Percentiles rank a stretch among this genome's conserved stretches.
Evolutionary conservation across 169 alveolate species (phyloP).

Genomic region (Nephromyces sp.): DNA sequence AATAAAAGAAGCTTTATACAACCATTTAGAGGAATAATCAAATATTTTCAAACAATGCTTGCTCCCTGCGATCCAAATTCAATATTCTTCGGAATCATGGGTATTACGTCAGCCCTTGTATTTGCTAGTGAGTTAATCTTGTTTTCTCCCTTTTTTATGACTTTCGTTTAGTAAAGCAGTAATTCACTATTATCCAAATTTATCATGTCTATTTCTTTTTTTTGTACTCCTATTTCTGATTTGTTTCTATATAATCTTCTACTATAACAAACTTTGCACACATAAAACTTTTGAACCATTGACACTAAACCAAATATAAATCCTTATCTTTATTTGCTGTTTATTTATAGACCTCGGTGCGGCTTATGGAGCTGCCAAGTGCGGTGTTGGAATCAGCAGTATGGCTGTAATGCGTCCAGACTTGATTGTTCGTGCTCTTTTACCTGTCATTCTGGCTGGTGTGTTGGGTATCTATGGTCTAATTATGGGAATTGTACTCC

Average conservation of each 20-base stretch:
- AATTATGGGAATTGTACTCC: constrained; percentile 43
- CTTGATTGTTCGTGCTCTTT: constrained; percentile 93
- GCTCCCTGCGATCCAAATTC: constrained; percentile 88
- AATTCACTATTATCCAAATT: background rate
- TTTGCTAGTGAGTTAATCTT: constrained; percentile 77
- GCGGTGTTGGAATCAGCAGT: constrained; percentile 97
- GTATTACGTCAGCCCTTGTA: constrained; percentile 93
- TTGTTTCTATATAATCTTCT: background rate
- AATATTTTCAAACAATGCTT: no score
- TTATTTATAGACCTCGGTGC: constrained; percentile 91
- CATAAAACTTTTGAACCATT: no score
- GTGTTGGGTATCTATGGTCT: constrained; percentile 57
- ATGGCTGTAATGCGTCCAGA: constrained; percentile 99
- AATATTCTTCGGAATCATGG: constrained; percentile 95
- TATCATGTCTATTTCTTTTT: background rate
- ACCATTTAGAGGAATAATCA: no score
- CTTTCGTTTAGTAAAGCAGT: background rate
- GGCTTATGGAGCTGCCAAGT: constrained; percentile 94
- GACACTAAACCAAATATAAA: no score
- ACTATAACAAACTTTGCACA: no score
- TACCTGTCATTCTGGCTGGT: constrained; percentile 99
- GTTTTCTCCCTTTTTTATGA: background rate
- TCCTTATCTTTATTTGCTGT: background rate
- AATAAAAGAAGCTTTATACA: no score
- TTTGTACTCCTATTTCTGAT: background rate